A percentile compares a stretch with the other conserved stretches of the same genome.
These are phyloP conservation scores for Pythium pectinolyticum DNA, from an alignment of 352 stramenopile genomes.

Conservation along the genomic window DNA sequence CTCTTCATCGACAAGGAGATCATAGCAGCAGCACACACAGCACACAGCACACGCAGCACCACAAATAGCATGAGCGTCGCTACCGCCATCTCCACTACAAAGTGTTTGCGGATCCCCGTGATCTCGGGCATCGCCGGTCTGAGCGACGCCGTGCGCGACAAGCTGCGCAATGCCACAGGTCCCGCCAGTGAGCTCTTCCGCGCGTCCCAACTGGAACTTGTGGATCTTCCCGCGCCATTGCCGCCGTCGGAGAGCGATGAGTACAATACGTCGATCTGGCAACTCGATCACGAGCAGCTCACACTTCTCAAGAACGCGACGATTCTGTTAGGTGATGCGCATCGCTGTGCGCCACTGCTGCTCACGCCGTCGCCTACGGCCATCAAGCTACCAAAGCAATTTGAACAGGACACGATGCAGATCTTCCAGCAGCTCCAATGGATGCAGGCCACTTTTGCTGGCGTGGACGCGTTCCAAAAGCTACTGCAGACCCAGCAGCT, in stretches of 20 bases:
- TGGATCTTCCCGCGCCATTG: conserved; percentile 31
- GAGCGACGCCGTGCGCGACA: conserved; percentile 37
- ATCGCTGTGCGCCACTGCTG: conserved; percentile 44
- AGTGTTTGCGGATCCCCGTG: conserved; percentile 45
- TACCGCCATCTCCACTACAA: background rate
- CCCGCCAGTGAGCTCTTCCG: conserved; percentile 48
- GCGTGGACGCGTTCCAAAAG: conserved; percentile 52
- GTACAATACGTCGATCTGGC: conserved; percentile 25
- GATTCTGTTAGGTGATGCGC: conserved; percentile 53
- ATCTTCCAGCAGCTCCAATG: conserved; percentile 47
- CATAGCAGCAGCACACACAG: no score
- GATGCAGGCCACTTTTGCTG: conserved; percentile 67
- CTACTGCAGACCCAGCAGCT: conserved; percentile 23
- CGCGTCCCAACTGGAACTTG: conserved; percentile 40
- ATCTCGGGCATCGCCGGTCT: conserved; percentile 53
- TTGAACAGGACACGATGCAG: conserved; percentile 21
- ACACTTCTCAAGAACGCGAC: conserved; percentile 39
- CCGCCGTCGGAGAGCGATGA: conserved; percentile 9
- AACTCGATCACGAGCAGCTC: conserved; percentile 36
- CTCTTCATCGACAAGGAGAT: background rate
- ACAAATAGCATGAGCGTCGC: conserved; percentile 9
- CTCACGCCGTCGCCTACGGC: conserved; percentile 22
- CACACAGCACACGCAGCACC: no score
- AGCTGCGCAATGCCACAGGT: conserved; percentile 29
- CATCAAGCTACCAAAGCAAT: conserved; percentile 12